Evolutionary conservation across 2,329 filamentous ascomycete genomes (phyloP).

Genomic region (Exophiala spinifera): DNA sequence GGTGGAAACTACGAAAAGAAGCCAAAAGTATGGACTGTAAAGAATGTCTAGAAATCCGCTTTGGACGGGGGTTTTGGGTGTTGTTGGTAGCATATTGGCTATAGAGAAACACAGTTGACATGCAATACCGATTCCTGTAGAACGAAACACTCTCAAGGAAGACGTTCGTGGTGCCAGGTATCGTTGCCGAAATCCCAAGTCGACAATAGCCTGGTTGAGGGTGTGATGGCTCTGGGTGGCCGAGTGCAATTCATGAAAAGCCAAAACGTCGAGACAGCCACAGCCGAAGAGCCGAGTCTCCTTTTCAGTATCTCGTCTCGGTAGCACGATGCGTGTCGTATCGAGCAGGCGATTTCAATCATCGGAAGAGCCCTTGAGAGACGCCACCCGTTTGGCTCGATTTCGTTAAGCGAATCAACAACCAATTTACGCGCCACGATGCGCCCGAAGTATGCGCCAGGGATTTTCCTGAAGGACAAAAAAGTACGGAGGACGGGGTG

Average conservation of each 20-base stretch:
- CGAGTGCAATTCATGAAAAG: not conserved
- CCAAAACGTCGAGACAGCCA: not conserved
- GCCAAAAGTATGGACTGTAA: too few relatives aligned
- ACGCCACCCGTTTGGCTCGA: not conserved
- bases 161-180: too few relatives aligned
- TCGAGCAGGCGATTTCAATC: not conserved
- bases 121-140: too few relatives aligned
- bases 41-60: too few relatives aligned
- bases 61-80: too few relatives aligned
- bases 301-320: not conserved
- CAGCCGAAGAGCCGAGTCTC: not conserved
- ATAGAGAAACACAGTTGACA: too few relatives aligned
- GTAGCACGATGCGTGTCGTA: too few relatives aligned
- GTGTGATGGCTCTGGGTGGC: not conserved
- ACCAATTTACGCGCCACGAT: not conserved
- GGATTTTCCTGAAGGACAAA: not conserved
- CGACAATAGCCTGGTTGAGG: not conserved
- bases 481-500: not conserved
- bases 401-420: slow-evolving; percentile 2
- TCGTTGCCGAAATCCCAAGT: too few relatives aligned
- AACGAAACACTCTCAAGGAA: too few relatives aligned
- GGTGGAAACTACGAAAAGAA: too few relatives aligned
- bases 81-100: too few relatives aligned
- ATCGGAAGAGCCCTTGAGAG: not conserved
- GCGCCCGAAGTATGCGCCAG: not conserved